Percentiles rank a stretch among this genome's conserved stretches.
Conservation (phyloP, 768 basidiomycete genomes). For the Pisolithus sp. region DNA sequence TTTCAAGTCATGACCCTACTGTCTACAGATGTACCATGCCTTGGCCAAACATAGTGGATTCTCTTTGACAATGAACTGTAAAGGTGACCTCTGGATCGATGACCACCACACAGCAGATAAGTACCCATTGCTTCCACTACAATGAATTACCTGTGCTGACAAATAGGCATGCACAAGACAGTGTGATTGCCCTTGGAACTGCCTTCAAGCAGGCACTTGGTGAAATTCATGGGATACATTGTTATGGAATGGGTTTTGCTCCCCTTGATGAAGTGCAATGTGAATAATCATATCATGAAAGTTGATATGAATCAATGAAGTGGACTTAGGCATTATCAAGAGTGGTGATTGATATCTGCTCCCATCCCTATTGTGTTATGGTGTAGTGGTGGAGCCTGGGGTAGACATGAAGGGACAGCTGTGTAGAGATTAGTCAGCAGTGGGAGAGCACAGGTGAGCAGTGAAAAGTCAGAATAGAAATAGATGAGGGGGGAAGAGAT, state of each 20-base stretch:
- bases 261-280: slow-evolving; percentile 93
- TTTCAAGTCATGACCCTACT: neutral
- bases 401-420: no score
- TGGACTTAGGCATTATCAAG: slow-evolving; percentile 75
- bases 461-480: no score
- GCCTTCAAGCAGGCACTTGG: slow-evolving; percentile 95
- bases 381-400: no score
- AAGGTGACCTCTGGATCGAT: slow-evolving; percentile 95
- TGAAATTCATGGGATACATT: slow-evolving; percentile 86
- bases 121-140: slow-evolving; percentile 28
- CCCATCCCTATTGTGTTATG: slow-evolving; percentile 91
- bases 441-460: no score
- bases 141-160: slow-evolving; percentile 14
- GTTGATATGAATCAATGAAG: slow-evolving; percentile 1
- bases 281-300: slow-evolving; percentile 11
- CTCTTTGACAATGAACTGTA: slow-evolving; percentile 85
- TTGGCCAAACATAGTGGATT: slow-evolving; percentile 96
- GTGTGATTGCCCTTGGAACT: slow-evolving; percentile 77
- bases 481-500: no score
- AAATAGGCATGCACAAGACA: slow-evolving; percentile 56
- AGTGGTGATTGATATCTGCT: slow-evolving; percentile 97
- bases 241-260: slow-evolving; percentile 95
- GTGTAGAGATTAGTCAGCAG: no score
- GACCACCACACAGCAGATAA: slow-evolving; percentile 99
- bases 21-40: slow-evolving; percentile 87